Evolutionary conservation across 2,329 filamentous ascomycete species (phyloP), one percentile per base, ranked within the genome.

Genomic region (Claviceps paspali): DNA sequence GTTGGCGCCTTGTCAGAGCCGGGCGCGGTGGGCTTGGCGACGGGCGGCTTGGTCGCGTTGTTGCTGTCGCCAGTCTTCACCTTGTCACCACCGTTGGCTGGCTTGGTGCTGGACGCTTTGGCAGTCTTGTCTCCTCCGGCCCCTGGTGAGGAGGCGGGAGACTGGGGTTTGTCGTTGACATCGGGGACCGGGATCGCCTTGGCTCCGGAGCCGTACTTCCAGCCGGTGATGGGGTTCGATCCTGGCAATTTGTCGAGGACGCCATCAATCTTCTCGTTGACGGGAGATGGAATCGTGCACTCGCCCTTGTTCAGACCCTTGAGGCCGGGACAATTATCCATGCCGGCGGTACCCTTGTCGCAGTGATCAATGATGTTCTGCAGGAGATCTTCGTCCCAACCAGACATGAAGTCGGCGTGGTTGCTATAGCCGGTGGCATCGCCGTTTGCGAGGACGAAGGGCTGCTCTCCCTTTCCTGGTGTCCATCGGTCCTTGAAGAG

Each of bases 391-490:
- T 70, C 64, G 46, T 85, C 73, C 82, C 82, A 86, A 12, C 72
- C 80, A 43, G 80, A 73, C 45, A 81, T 57, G 60, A 86, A 85
- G 55, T 86, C 80, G 33, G 67, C 79, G 56, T 85, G 80, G 42
- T 69, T 68, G 47, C 73, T 73, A 60, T 72, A 83, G 39, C 80
- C 81, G 9, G 80, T 82, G 15, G 66, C 62, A 40, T 86, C 79
- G 31, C 79, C 79, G 50, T 76, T 76, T 45, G 78, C 63, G 30
- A 82, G 70, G 38, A 83, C 73, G 48, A 83, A 83, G 9, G 76
- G 76, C 58, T 73, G 70, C 18, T 51, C 52, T 47, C 68, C 71
- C 41, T 66, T 62, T 45, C 67, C 61, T 32, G 62, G 59, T n/a
- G 62, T 61, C 70, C 71, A 76, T 49, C 66, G 63, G 47, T 61